A percentile compares a stretch with the other conserved stretches of the same genome.
Conservation (phyloP, 768 basidiomycete genomes). For the Phanerochaete sordida region DNA sequence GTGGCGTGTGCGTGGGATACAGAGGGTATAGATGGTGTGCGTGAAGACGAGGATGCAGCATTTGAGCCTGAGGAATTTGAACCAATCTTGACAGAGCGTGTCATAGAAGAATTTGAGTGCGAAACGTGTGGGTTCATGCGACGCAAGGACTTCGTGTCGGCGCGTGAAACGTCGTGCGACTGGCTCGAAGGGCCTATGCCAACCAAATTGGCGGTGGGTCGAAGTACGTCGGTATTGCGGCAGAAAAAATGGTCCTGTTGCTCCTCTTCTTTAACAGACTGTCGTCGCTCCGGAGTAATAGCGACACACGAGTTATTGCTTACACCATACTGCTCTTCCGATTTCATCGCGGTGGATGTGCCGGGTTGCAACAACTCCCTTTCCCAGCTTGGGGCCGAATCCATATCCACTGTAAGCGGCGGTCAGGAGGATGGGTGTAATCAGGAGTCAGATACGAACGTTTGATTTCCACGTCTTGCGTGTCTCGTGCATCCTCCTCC, state of each 20-base stretch:
- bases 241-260: not conserved
- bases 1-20: not conserved
- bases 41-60: not conserved
- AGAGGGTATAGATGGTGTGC: not conserved
- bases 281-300: not conserved
- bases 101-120: too few species aligned
- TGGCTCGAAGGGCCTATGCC: not conserved
- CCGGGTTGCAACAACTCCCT: not conserved
- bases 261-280: not conserved
- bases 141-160: not conserved
- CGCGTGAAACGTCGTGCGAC: not conserved
- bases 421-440: not conserved
- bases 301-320: not conserved
- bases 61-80: not conserved
- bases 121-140: too few species aligned
- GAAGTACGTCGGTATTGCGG: not conserved
- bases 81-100: not conserved
- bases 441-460: not conserved
- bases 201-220: not conserved
- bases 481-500: not conserved
- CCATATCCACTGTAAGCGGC: not conserved
- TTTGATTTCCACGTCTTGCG: not conserved
- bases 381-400: not conserved
- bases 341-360: not conserved
- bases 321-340: not conserved